These are phyloP conservation scores for Colletotrichum theobromicola DNA, from an alignment of 2,329 filamentous ascomycete genomes.

Conservation along the genomic window DNA sequence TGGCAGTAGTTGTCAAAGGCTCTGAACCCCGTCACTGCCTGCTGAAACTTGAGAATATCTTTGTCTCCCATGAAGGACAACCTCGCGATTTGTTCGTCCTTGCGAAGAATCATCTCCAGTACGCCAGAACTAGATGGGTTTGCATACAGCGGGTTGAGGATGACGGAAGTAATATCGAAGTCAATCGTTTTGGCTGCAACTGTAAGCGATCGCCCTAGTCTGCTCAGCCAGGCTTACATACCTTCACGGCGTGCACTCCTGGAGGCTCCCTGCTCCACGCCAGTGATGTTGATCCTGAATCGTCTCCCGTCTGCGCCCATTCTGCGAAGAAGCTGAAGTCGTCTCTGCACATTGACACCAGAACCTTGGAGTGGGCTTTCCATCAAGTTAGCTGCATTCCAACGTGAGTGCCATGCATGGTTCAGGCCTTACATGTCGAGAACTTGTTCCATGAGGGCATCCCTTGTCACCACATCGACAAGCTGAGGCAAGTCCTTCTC, in stretches of 20 bases:
- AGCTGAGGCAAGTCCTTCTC: constrained; percentile 30
- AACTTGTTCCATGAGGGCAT: constrained; percentile 38
- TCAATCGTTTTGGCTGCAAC: constrained; percentile 28
- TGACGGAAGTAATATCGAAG: constrained; percentile 31
- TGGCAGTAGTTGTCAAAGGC: constrained; percentile 30
- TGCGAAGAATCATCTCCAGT: constrained; percentile 32
- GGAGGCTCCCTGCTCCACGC: constrained; percentile 7
- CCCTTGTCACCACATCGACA: constrained; percentile 34
- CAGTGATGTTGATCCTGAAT: constrained; percentile 27
- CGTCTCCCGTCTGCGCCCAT: constrained; percentile 28
- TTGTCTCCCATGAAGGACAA: constrained; percentile 29
- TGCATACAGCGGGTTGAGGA: constrained; percentile 34
- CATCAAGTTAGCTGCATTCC: neutral
- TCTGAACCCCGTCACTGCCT: constrained; percentile 37
- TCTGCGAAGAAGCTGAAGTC: constrained; percentile 25
- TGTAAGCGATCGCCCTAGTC: neutral
- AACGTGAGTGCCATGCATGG: neutral
- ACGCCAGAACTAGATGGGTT: constrained; percentile 16
- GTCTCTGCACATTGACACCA: constrained; percentile 12
- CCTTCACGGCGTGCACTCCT: constrained; percentile 16
- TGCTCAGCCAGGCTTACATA: neutral
- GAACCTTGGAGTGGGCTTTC: constrained; percentile 12
- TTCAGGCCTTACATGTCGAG: constrained; percentile 18
- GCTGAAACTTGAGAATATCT: constrained; percentile 35
- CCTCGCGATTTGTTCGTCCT: constrained; percentile 35